Conservation (phyloP, 1,139 yeast species). For the Nakaseomyces sp. region DNA sequence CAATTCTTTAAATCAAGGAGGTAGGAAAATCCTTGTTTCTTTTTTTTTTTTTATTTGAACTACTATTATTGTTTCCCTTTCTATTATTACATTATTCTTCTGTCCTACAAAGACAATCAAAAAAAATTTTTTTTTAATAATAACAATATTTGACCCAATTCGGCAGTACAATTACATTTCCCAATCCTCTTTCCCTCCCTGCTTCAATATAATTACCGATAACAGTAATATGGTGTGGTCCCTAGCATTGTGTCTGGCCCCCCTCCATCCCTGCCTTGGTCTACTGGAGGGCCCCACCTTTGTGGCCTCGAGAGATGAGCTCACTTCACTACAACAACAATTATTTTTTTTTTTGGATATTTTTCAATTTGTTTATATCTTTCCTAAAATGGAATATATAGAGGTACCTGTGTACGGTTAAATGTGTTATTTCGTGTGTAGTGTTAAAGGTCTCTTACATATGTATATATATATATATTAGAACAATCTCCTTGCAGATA, state of each 20-base stretch:
- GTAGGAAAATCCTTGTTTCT: neutral
- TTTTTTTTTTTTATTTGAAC: neutral
- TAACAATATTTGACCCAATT: slow-evolving; percentile 3
- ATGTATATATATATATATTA: too few species aligned
- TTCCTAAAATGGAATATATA: neutral
- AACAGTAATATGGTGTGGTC: neutral
- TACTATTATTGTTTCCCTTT: too few species aligned
- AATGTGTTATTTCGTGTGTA: neutral
- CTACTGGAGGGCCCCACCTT: neutral
- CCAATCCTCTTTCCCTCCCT: neutral
- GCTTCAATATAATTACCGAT: neutral
- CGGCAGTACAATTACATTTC: neutral
- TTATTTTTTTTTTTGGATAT: neutral
- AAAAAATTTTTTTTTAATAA: too few species aligned
- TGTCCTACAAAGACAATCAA: too few species aligned
- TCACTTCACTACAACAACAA: too few species aligned
- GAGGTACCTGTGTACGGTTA: neutral
- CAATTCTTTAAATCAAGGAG: too few species aligned
- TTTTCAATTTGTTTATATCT: neutral
- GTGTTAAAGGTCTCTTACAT: too few species aligned
- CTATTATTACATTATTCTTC: too few species aligned
- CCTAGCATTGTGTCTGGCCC: too few species aligned
- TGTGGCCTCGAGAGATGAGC: slow-evolving; percentile 3
- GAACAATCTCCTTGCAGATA: slow-evolving; percentile 2
- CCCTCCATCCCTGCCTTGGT: too few species aligned